These are phyloP conservation scores for Nicotiana attenuata DNA, from an alignment of 257 asterid genomes.

Conservation along the genomic window DNA sequence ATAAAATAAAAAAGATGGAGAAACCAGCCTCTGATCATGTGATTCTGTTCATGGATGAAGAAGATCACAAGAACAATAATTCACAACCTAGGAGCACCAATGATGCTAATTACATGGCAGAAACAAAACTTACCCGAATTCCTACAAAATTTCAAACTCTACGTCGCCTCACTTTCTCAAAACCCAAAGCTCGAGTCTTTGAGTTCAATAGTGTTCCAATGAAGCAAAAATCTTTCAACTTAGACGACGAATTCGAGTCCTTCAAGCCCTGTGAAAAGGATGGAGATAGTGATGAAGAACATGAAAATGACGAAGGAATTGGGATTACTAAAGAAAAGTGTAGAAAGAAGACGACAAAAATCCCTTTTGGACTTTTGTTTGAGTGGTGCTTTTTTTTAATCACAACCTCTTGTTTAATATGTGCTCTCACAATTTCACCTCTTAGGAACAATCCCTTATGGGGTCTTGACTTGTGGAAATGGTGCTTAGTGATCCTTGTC, in stretches of 20 bases:
- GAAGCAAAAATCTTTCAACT: conserved; percentile 4
- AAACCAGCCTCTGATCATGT: conserved; percentile 35
- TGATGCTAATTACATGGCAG: background rate
- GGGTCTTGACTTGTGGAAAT: conserved; percentile 46
- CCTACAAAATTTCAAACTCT: conserved; percentile 22
- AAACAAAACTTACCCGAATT: conserved; percentile 12
- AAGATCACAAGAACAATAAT: conserved; percentile 1
- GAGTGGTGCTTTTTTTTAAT: conserved; percentile 39
- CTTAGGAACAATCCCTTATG: conserved; percentile 17
- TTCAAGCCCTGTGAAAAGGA: background rate
- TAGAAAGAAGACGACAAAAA: conserved; percentile 12
- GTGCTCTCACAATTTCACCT: conserved; percentile 34
- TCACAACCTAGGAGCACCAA: conserved; percentile 6
- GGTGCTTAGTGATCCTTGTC: conserved; percentile 44
- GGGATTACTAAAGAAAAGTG: conserved; percentile 4
- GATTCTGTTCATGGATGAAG: conserved; percentile 28
- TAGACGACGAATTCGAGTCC: conserved; percentile 15
- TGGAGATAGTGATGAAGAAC: conserved; percentile 20
- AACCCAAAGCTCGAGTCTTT: conserved; percentile 50
- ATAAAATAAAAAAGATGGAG: conserved; percentile 17
- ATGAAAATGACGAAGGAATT: conserved; percentile 13
- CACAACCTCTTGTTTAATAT: conserved; percentile 32
- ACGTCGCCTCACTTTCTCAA: conserved; percentile 47
- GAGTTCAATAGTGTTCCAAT: conserved; percentile 27
- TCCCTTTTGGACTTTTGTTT: conserved; percentile 16